Evolutionary conservation across 768 basidiomycete genomes (phyloP), one percentile per base, ranked within the genome.

Genomic region (Phylloporus arenicola): DNA sequence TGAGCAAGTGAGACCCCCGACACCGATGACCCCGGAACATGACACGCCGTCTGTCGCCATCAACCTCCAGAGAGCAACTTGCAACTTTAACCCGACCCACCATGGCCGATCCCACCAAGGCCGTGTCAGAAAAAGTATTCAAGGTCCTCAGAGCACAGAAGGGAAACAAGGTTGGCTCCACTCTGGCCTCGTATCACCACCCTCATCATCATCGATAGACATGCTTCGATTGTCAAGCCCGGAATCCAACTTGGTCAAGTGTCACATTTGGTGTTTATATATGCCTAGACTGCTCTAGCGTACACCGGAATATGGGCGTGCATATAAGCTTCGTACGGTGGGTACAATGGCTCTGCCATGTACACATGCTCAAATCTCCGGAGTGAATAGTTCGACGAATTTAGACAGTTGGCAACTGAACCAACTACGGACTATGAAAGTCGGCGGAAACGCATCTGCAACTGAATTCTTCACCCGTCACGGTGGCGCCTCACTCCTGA

Each of bases 201-300:
- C 50, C 47, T 56, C 41, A 50, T 47, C 30, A 35, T 43, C 39
- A 53, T 57, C 61, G 52, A 43, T 64, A 91, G 88, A 75, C 78
- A 64, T 98, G 95, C 72, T 96, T 96, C 61, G 95, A 98, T 68
- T 97, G 95, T 67, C 79, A 81, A 61, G 93, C 94, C 42, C 86
- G 92, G 61, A 96, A 96, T 71, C 95, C 95, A 41, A 96, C 93
- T 29, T 98, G 95, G 96, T 85, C 93, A 4, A 93, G 91, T 54
- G 92, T 96, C 19, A 94, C 92, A 0, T 99, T 88, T 64, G 95
- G 92, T 30, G 84, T 98, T 13, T 98, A 98, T 70, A 93, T 99
- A 63, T 99, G 96, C 64, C 75, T 98, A 29, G 94, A 99, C 52
- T 99, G 96, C 75, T 98, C 95, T 5, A 88, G 87, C 57, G 73